These are phyloP conservation scores for Flaveria sonorensis DNA, from an alignment of 129 eudicot genomes.

Conservation along the genomic window DNA sequence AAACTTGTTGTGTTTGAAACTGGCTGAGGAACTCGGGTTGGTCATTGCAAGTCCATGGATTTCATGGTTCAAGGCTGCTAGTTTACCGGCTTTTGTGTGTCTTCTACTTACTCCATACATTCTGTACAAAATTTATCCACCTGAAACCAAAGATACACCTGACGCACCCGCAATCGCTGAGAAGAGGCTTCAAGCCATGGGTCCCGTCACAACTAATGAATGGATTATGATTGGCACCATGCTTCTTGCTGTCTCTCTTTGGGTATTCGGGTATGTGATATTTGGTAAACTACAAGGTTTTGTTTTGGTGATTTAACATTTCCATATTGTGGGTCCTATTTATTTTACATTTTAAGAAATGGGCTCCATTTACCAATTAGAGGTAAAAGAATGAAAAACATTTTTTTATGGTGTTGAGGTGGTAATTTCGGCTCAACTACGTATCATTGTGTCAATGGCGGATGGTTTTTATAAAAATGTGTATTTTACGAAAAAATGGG, in stretches of 20 bases:
- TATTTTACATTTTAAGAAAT: too few species aligned
- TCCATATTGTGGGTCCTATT: too few species aligned
- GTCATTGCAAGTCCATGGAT: conserved; percentile 78
- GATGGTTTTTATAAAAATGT: too few species aligned
- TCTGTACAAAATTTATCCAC: conserved; percentile 80
- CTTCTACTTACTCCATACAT: conserved; percentile 73
- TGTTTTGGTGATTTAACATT: too few species aligned
- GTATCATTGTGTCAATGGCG: too few species aligned
- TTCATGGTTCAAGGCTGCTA: conserved; percentile 83
- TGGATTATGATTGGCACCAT: conserved; percentile 91
- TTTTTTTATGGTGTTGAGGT: background rate
- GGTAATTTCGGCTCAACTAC: background rate
- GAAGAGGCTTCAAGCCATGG: conserved; percentile 70
- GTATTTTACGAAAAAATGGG: too few species aligned
- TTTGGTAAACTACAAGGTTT: too few species aligned
- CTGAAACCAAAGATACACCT: conserved; percentile 90
- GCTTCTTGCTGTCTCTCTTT: conserved; percentile 89
- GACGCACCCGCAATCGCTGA: conserved; percentile 93
- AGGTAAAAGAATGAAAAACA: background rate
- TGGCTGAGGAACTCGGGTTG: conserved; percentile 88
- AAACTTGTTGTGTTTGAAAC: conserved; percentile 83
- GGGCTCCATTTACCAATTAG: too few species aligned
- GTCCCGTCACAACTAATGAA: conserved; percentile 81
- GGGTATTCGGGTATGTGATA: conserved; percentile 79
- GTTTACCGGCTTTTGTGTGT: conserved; percentile 72